phyloP scores from a whole-genome alignment of 2,329 filamentous ascomycete genomes.

The Hypoxylon sp. region DNA sequence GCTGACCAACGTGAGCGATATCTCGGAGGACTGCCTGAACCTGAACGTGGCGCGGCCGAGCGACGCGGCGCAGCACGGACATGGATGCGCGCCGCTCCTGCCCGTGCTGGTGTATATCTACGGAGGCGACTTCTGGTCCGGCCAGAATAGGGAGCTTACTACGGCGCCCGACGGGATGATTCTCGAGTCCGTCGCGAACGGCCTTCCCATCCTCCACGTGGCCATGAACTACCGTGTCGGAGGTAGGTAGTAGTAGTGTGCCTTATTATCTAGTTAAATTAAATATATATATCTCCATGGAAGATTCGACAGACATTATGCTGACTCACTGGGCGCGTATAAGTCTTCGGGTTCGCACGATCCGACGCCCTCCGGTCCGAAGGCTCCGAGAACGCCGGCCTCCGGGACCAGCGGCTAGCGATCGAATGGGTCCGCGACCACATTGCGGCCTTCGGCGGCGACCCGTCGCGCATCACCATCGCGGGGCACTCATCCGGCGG shows the following conservation, averaged over 20 bases:
- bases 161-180: conserved; percentile 59
- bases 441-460: conserved; percentile 59
- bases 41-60: conserved; percentile 52
- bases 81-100: conserved; percentile 44
- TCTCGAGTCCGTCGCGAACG: conserved; percentile 58
- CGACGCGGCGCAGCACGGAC: conserved; percentile 40
- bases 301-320: conserved; percentile 8
- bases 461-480: conserved; percentile 57
- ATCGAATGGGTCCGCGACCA: conserved; percentile 61
- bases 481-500: conserved; percentile 55
- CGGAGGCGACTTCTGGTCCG: conserved; percentile 51
- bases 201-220: conserved; percentile 52
- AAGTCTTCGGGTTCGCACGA: conserved; percentile 50
- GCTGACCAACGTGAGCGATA: conserved; percentile 53
- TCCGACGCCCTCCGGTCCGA: conserved; percentile 47
- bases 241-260: conserved; percentile 30
- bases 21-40: conserved; percentile 55
- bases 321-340: neutral
- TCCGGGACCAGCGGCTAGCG: conserved; percentile 59
- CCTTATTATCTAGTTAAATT: too few species aligned
- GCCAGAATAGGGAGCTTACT: conserved; percentile 50
- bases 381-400: conserved; percentile 58
- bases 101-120: conserved; percentile 55
- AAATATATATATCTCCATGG: too few species aligned
- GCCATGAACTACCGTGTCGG: conserved; percentile 53